phyloP scores from a whole-genome alignment of 768 basidiomycete genomes.

The Tylopilus rubrobrunneus region DNA sequence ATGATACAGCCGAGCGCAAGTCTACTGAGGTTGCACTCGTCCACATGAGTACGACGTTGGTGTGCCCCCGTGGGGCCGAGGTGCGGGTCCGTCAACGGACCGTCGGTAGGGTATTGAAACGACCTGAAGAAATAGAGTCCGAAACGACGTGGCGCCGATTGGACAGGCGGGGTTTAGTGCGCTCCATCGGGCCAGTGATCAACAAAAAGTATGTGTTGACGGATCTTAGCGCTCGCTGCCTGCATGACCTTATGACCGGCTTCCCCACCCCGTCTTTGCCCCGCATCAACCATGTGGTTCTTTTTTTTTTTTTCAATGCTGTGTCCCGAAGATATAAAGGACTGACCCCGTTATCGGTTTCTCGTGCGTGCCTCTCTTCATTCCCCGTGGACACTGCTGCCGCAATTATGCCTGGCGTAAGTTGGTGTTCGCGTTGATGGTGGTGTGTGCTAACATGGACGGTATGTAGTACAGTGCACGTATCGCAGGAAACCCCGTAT shows the following conservation, averaged over 20 bases:
- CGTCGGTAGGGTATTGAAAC: not conserved
- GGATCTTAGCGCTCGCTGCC: not conserved
- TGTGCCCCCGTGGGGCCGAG: not conserved
- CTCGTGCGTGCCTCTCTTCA: not conserved
- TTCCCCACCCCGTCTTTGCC: conserved; percentile 2
- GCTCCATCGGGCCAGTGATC: not conserved
- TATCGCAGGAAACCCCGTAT: conserved; percentile 57
- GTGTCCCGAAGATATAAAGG: conserved; percentile 14
- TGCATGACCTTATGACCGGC: not conserved
- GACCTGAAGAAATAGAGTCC: not conserved
- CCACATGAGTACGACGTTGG: not conserved
- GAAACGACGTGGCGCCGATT: not conserved
- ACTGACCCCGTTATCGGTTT: not conserved
- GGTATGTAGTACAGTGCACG: conserved; percentile 46
- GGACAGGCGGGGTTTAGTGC: not conserved
- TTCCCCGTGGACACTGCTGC: not conserved
- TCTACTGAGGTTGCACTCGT: not conserved
- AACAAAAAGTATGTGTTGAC: too few relatives aligned
- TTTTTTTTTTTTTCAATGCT: not conserved
- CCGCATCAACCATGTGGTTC: conserved; percentile 4
- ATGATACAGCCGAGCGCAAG: not conserved
- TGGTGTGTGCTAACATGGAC: conserved; percentile 1
- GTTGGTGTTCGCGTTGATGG: not conserved
- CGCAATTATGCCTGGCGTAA: conserved; percentile 28
- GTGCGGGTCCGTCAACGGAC: not conserved